These are phyloP conservation scores for Ambrosia hybrid DNA, from an alignment of 140 eudicot species.

Conservation along the genomic window DNA sequence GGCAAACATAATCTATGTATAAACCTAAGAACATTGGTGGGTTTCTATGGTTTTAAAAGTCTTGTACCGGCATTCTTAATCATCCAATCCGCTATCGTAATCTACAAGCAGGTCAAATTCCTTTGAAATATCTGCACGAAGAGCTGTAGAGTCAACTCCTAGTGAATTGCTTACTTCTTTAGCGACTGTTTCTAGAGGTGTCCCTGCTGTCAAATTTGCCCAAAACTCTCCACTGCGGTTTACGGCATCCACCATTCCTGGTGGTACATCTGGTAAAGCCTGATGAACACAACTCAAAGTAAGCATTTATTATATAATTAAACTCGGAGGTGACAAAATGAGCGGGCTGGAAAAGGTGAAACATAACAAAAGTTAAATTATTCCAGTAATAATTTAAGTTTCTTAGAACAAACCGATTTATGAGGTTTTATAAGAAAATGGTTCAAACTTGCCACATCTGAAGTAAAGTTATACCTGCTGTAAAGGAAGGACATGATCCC, in stretches of 20 bases:
- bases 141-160: conserved; percentile 57
- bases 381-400: no score
- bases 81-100: conserved; percentile 70
- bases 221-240: conserved; percentile 83
- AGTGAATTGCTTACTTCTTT: conserved; percentile 68
- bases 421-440: neutral
- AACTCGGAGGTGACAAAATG: no score
- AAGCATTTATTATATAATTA: neutral
- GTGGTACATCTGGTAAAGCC: conserved; percentile 97
- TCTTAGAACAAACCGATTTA: no score
- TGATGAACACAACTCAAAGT: conserved; percentile 29
- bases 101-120: conserved; percentile 81
- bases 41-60: conserved; percentile 55
- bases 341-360: no score
- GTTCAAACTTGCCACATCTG: neutral
- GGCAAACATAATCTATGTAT: conserved; percentile 18
- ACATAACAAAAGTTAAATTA: no score
- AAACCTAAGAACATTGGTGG: neutral
- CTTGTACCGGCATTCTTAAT: conserved; percentile 50
- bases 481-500: conserved; percentile 93
- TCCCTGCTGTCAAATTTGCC: conserved; percentile 79
- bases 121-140: conserved; percentile 61
- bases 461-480: conserved; percentile 62
- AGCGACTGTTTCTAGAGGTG: conserved; percentile 87
- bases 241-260: conserved; percentile 89